Percentiles rank a stretch among this genome's conserved stretches.
Conservation (phyloP, 164 flowering plant species). For the Magnolia sinica region DNA sequence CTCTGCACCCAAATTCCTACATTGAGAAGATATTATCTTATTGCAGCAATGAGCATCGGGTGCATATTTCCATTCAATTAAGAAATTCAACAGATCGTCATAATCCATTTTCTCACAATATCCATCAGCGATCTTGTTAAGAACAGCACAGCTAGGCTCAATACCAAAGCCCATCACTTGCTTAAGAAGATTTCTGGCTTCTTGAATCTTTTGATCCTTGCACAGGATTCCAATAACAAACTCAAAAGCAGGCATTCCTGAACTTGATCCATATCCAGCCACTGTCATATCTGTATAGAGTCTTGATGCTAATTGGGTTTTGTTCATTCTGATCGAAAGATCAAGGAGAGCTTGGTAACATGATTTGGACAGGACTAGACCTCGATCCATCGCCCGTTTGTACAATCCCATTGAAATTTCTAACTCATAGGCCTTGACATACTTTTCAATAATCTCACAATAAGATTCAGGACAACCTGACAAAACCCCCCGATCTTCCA, state of each 20-base stretch:
- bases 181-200: slow-evolving; percentile 60
- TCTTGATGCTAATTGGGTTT: slow-evolving; percentile 36
- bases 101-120: slow-evolving; percentile 73
- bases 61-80: slow-evolving; percentile 36
- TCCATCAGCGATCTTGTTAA: slow-evolving; percentile 51
- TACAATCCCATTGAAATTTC: slow-evolving; percentile 43
- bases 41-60: slow-evolving; percentile 56
- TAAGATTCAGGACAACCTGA: slow-evolving; percentile 38
- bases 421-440: slow-evolving; percentile 35
- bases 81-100: slow-evolving; percentile 60
- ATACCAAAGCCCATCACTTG: slow-evolving; percentile 39
- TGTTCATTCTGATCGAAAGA: slow-evolving; percentile 36
- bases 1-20: slow-evolving; percentile 45
- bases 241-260: slow-evolving; percentile 28
- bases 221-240: slow-evolving; percentile 46
- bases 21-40: slow-evolving; percentile 47
- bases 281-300: slow-evolving; percentile 54
- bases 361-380: slow-evolving; percentile 38
- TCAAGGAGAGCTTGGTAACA: slow-evolving; percentile 44
- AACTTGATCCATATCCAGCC: slow-evolving; percentile 24
- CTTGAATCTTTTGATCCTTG: slow-evolving; percentile 50
- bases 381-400: slow-evolving; percentile 38
- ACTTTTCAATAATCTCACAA: slow-evolving; percentile 46
- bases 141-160: slow-evolving; percentile 35
- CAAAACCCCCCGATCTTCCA: slow-evolving; percentile 38